phyloP scores from a whole-genome alignment of 2,329 filamentous ascomycete species.

The Pestalotiopsis sp. region DNA sequence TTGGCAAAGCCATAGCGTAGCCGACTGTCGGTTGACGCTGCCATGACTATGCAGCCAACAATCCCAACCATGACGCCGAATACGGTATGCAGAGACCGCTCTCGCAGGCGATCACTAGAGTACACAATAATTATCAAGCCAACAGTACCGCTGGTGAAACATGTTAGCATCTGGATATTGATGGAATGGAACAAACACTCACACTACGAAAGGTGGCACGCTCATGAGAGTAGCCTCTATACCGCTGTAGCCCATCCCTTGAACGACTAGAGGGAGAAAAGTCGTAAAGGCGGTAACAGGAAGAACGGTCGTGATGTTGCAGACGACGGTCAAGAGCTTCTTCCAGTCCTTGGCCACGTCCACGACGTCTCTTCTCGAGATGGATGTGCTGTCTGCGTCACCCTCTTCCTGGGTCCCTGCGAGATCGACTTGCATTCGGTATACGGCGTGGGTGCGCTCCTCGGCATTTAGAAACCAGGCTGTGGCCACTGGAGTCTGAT shows the following conservation, averaged over 20 bases:
- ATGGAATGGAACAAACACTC: neutral
- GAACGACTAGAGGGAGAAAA: conserved; percentile 19
- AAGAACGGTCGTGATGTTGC: conserved; percentile 18
- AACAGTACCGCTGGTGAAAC: conserved; percentile 9
- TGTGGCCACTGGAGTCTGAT: conserved; percentile 7
- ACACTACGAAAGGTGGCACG: conserved; percentile 18
- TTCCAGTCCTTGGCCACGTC: conserved; percentile 20
- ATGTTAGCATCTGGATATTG: neutral
- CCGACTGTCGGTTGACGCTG: conserved; percentile 18
- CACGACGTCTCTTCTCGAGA: conserved; percentile 16
- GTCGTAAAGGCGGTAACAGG: conserved; percentile 21
- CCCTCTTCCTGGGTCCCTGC: conserved; percentile 16
- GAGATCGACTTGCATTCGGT: conserved; percentile 31
- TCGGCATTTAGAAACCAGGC: conserved; percentile 33
- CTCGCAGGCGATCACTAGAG: conserved; percentile 23
- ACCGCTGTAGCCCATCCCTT: conserved; percentile 18
- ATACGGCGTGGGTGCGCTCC: conserved; percentile 30
- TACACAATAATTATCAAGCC: conserved; percentile 21
- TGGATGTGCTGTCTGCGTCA: neutral
- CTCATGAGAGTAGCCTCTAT: conserved; percentile 13
- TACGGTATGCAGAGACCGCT: conserved; percentile 24
- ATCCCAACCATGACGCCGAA: conserved; percentile 22
- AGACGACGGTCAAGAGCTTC: conserved; percentile 18
- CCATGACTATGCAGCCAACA: conserved; percentile 24
- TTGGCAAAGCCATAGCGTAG: conserved; percentile 25